These are phyloP conservation scores for Rhodotorula sp. DNA, from an alignment of 1,284 basidiomycete species.

Conservation along the genomic window DNA sequence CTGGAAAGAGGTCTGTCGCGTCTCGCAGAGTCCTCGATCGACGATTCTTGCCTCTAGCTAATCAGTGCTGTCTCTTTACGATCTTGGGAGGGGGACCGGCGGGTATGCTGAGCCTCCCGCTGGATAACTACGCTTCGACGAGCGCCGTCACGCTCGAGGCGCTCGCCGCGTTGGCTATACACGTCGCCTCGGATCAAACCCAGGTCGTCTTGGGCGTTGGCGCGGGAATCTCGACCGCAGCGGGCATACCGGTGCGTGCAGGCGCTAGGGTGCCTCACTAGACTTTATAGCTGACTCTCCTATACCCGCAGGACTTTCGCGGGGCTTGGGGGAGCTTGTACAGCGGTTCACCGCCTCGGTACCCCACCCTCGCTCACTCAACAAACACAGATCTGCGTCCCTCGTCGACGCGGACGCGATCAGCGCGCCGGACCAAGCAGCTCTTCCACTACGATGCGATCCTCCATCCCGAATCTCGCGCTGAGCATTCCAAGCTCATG, in stretches of 20 bases:
- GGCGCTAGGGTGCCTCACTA: slow-evolving; percentile 52
- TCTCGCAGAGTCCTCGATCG: background rate
- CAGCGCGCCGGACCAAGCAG: slow-evolving; percentile 52
- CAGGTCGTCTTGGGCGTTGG: slow-evolving; percentile 54
- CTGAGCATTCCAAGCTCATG: slow-evolving; percentile 91
- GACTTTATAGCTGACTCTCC: background rate
- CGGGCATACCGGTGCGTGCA: slow-evolving; percentile 92
- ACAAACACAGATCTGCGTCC: slow-evolving; percentile 49
- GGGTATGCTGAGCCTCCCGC: background rate
- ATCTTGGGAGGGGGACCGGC: background rate
- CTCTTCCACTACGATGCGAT: slow-evolving; percentile 85
- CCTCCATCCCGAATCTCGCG: slow-evolving; percentile 72
- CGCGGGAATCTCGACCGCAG: slow-evolving; percentile 87
- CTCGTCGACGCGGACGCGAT: background rate
- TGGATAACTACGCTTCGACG: background rate
- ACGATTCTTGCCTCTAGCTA: background rate
- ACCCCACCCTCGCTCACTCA: slow-evolving; percentile 10
- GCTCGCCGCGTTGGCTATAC: background rate
- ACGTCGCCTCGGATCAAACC: background rate
- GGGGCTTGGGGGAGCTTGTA: background rate
- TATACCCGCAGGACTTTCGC: slow-evolving; percentile 50
- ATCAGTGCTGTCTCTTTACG: background rate
- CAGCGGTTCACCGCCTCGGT: background rate
- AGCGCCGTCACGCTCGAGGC: background rate
- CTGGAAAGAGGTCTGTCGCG: too few species aligned